Conservation (phyloP, 306 rosid species). For the Acacia confusa region DNA sequence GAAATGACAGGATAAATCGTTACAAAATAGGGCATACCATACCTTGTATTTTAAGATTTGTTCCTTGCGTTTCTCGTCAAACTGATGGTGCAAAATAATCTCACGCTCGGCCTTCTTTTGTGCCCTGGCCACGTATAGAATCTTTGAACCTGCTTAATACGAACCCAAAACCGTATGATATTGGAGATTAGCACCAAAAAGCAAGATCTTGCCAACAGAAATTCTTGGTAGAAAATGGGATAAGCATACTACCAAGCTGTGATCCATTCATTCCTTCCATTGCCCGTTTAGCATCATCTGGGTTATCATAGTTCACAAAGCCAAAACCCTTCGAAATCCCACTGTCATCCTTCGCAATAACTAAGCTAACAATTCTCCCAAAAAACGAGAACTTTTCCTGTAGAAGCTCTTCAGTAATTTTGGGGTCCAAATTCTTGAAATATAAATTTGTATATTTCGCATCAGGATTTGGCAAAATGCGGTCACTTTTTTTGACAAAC, state of each 20-base stretch:
- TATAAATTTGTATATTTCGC: constrained; percentile 74
- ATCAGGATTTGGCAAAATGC: constrained; percentile 55
- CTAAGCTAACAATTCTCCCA: constrained; percentile 72
- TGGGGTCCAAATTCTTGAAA: constrained; percentile 74
- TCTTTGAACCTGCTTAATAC: constrained; percentile 62
- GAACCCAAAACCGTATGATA: constrained; percentile 31
- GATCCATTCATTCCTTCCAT: constrained; percentile 71
- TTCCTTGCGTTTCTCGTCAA: constrained; percentile 82
- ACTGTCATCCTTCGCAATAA: constrained; percentile 55
- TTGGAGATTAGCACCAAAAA: neutral
- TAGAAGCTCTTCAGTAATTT: constrained; percentile 59
- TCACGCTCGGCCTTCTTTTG: constrained; percentile 87
- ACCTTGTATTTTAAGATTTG: constrained; percentile 68
- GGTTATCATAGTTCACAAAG: constrained; percentile 69
- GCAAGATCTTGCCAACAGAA: constrained; percentile 2
- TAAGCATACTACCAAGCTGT: constrained; percentile 55
- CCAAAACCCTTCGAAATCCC: constrained; percentile 82
- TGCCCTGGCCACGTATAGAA: constrained; percentile 82
- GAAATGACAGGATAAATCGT: neutral
- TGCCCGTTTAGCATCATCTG: constrained; percentile 78
- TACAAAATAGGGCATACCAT: constrained; percentile 17
- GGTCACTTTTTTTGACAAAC: constrained; percentile 67
- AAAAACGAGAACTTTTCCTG: constrained; percentile 61
- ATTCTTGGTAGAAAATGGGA: constrained; percentile 23
- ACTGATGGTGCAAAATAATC: constrained; percentile 61